Percentiles rank a stretch among this genome's conserved stretches.
Conservation (phyloP, 306 rosid genomes). For the Luffa acutangula region DNA sequence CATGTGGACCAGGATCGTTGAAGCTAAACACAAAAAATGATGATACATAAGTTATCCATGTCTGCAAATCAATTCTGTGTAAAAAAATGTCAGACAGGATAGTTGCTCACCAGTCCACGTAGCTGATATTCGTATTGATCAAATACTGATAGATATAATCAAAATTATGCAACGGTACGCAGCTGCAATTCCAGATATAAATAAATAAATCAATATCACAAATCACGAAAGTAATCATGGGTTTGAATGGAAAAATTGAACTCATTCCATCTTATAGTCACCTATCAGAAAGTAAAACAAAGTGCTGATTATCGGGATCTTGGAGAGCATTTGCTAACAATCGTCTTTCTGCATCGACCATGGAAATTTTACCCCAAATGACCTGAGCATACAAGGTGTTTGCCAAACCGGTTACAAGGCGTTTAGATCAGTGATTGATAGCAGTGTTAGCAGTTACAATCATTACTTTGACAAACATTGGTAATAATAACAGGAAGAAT, state of each 20-base stretch:
- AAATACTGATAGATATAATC: constrained; percentile 69
- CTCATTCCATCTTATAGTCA: constrained; percentile 17
- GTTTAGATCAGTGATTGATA: background rate
- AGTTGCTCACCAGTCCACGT: constrained; percentile 66
- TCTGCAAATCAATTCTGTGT: background rate
- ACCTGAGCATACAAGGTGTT: constrained; percentile 47
- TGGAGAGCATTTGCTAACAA: constrained; percentile 77
- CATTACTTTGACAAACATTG: background rate
- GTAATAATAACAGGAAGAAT: background rate
- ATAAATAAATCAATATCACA: constrained; percentile 15
- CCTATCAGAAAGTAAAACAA: constrained; percentile 97
- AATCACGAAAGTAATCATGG: constrained; percentile 14
- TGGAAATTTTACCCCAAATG: constrained; percentile 95
- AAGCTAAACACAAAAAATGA: constrained; percentile 35
- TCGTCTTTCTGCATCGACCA: constrained; percentile 98
- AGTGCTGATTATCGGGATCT: constrained; percentile 86
- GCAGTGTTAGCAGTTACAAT: background rate
- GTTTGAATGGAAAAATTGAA: constrained; percentile 12
- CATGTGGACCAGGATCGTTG: constrained; percentile 98
- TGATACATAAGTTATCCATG: background rate
- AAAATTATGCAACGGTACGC: constrained; percentile 75
- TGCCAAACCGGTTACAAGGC: background rate
- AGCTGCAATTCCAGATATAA: constrained; percentile 49
- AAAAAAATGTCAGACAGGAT: background rate
- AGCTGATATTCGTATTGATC: constrained; percentile 83